These are phyloP conservation scores for Arabidopsis hybrid DNA, from an alignment of 441 rosid species.

Conservation along the genomic window DNA sequence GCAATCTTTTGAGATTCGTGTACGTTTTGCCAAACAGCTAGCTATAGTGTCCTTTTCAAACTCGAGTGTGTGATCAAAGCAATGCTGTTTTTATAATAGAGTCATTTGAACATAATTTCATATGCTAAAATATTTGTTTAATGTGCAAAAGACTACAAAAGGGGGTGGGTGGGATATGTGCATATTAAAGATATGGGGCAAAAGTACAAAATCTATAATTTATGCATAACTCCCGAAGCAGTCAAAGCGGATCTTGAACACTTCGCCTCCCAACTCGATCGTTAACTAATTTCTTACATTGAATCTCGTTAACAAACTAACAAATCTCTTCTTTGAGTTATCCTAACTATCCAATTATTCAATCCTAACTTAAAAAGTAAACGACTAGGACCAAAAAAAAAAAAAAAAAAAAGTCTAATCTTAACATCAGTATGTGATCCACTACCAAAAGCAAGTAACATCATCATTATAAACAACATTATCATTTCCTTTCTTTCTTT, in stretches of 20 bases:
- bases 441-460: constrained; percentile 47
- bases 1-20: constrained; percentile 34
- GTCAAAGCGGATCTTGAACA: constrained; percentile 46
- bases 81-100: not conserved
- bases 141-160: not conserved
- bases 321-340: too few relatives aligned
- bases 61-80: constrained; percentile 27
- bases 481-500: constrained; percentile 38
- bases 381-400: not conserved
- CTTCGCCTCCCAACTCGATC: constrained; percentile 35
- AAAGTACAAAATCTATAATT: constrained; percentile 33
- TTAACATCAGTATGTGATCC: constrained; percentile 43
- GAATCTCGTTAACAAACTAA: too few relatives aligned
- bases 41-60: constrained; percentile 30
- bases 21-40: constrained; percentile 26
- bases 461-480: constrained; percentile 48
- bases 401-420: constrained; percentile 34
- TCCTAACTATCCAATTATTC: too few relatives aligned
- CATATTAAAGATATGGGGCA: constrained; percentile 23
- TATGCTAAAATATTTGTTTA: not conserved
- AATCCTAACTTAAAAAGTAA: too few relatives aligned
- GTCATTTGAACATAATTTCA: not conserved
- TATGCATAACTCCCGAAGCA: constrained; percentile 45
- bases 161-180: constrained; percentile 19
- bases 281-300: too few relatives aligned